Percentiles rank a stretch among this genome's conserved stretches.
phyloP scores from a whole-genome alignment of 306 rosid species.

The Astragalus membranaceus region DNA sequence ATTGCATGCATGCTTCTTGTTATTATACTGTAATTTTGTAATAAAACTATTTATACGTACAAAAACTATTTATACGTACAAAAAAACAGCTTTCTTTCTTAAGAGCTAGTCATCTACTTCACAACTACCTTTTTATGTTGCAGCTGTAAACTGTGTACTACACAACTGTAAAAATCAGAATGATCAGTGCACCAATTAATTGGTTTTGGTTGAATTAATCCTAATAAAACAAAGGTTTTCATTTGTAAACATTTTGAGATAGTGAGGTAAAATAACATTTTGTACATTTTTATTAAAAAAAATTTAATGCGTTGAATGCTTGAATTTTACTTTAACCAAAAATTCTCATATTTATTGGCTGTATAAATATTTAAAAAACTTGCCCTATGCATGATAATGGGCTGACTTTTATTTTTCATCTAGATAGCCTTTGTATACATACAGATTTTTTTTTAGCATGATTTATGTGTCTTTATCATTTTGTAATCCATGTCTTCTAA shows the following conservation, averaged over 20 bases:
- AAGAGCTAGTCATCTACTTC: constrained; percentile 1
- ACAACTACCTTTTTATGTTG: constrained; percentile 23
- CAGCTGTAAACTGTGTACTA: background rate
- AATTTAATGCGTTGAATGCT: too few relatives aligned
- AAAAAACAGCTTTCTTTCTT: background rate
- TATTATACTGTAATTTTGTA: background rate
- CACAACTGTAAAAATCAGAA: background rate
- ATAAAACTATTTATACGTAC: background rate
- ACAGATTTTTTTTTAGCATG: too few relatives aligned
- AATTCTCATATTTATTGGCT: too few relatives aligned
- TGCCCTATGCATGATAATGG: too few relatives aligned
- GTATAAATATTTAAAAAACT: too few relatives aligned
- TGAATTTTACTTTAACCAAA: too few relatives aligned
- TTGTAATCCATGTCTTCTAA: too few relatives aligned
- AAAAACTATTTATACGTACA: too few relatives aligned
- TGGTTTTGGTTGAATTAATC: background rate
- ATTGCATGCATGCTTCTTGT: background rate
- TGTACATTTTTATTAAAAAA: background rate
- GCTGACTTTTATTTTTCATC: too few relatives aligned
- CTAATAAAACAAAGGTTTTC: background rate
- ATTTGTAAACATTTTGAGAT: background rate
- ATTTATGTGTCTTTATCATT: too few relatives aligned
- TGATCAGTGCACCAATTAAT: background rate
- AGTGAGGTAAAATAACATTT: background rate
- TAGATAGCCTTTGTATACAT: too few relatives aligned